Evolutionary conservation across 306 rosid genomes (phyloP).

Genomic region (Quercus glauca): DNA sequence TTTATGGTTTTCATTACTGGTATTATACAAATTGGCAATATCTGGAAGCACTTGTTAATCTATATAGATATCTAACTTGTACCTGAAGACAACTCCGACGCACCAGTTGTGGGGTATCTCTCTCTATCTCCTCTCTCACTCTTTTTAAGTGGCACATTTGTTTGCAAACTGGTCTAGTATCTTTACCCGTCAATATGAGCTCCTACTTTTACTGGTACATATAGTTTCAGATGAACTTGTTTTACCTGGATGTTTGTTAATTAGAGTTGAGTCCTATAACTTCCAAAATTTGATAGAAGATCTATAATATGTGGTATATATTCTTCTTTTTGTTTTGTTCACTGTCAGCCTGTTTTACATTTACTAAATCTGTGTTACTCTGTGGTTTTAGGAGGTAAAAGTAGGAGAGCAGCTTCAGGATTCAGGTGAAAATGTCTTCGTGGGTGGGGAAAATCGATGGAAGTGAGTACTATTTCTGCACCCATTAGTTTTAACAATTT

Average conservation of each 20-base stretch:
- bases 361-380: slow-evolving; percentile 6
- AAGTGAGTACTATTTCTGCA: slow-evolving; percentile 51
- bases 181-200: background rate
- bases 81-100: background rate
- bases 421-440: slow-evolving; percentile 91
- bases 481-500: slow-evolving; percentile 11
- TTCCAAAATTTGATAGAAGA: background rate
- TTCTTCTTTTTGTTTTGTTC: background rate
- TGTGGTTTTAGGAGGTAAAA: slow-evolving; percentile 73
- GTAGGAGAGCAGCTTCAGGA: slow-evolving; percentile 80
- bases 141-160: background rate
- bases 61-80: background rate
- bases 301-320: background rate
- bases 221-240: background rate
- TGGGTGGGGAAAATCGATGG: slow-evolving; percentile 96
- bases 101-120: background rate
- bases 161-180: background rate
- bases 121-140: background rate
- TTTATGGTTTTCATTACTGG: background rate
- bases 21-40: background rate
- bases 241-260: background rate
- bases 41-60: background rate
- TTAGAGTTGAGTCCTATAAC: background rate
- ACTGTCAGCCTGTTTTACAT: background rate
- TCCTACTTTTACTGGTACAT: background rate